Evolutionary conservation across 371 early-diverging fungal species (phyloP).

Genomic region (Mortierella sp.): DNA sequence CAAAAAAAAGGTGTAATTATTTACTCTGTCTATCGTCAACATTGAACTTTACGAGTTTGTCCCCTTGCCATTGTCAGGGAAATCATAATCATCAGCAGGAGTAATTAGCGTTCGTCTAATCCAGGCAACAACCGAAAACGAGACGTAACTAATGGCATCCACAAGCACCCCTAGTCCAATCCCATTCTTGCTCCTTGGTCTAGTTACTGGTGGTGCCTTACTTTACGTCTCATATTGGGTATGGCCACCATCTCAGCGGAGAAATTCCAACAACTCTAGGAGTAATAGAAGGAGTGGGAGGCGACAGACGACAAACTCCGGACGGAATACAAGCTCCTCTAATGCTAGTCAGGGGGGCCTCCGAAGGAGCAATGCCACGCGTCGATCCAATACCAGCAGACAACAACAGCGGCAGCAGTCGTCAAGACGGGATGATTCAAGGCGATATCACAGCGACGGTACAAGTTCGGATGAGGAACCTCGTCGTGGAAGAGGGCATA

Average conservation of each 20-base stretch:
- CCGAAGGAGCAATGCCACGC: constrained; percentile 48
- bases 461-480: constrained; percentile 40
- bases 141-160: constrained; percentile 4
- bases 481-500: constrained; percentile 11
- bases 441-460: constrained; percentile 28
- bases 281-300: constrained; percentile 13
- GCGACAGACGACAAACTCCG: constrained; percentile 10
- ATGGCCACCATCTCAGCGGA: constrained; percentile 44
- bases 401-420: constrained; percentile 21
- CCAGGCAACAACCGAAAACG: background rate
- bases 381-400: constrained; percentile 23
- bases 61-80: too few species aligned
- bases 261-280: constrained; percentile 25
- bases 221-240: constrained; percentile 56
- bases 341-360: constrained; percentile 17
- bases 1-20: too few species aligned
- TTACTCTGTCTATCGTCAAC: too few species aligned
- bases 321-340: constrained; percentile 11
- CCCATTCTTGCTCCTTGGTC: constrained; percentile 50
- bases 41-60: too few species aligned
- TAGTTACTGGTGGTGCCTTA: constrained; percentile 49
- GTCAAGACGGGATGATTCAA: constrained; percentile 23
- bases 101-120: background rate
- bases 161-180: constrained; percentile 42
- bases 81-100: too few species aligned